These are phyloP conservation scores for Plasmodium fragile DNA, from an alignment of 169 alveolate species.

Conservation along the genomic window DNA sequence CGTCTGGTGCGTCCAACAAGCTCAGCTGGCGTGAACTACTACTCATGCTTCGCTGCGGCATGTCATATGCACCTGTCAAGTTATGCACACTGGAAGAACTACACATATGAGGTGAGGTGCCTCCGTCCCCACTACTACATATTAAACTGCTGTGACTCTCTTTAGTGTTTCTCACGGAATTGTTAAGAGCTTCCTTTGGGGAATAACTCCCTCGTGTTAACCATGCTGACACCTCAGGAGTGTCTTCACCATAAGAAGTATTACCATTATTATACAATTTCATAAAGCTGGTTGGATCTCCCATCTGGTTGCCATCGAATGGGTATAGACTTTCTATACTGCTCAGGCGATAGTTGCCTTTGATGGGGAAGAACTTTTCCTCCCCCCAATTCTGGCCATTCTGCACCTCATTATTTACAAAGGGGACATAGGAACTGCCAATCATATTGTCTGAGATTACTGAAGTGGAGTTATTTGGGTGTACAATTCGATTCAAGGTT, in stretches of 20 bases:
- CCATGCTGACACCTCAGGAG: not conserved
- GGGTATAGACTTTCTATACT: not conserved
- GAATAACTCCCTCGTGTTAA: not conserved
- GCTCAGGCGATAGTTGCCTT: not conserved
- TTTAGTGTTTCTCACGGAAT: not conserved
- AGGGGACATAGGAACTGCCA: not conserved
- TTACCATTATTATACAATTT: not conserved
- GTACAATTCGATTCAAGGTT: not conserved
- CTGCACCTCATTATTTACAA: not conserved
- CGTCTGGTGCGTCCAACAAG: not conserved
- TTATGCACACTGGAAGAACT: not conserved
- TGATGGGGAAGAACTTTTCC: not conserved
- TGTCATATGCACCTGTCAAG: not conserved
- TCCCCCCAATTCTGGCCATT: not conserved
- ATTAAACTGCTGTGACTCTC: not conserved
- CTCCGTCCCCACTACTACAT: not conserved
- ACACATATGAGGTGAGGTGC: not conserved
- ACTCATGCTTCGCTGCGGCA: not conserved
- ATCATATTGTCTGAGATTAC: not conserved
- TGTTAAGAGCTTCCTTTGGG: not conserved
- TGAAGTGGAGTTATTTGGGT: not conserved
- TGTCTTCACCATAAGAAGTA: not conserved
- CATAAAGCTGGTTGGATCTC: not conserved
- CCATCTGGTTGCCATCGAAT: not conserved
- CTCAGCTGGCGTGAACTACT: conserved; percentile 33